Evolutionary conservation across 805 yeast species (phyloP).

Genomic region (Lipomyces kockii): DNA sequence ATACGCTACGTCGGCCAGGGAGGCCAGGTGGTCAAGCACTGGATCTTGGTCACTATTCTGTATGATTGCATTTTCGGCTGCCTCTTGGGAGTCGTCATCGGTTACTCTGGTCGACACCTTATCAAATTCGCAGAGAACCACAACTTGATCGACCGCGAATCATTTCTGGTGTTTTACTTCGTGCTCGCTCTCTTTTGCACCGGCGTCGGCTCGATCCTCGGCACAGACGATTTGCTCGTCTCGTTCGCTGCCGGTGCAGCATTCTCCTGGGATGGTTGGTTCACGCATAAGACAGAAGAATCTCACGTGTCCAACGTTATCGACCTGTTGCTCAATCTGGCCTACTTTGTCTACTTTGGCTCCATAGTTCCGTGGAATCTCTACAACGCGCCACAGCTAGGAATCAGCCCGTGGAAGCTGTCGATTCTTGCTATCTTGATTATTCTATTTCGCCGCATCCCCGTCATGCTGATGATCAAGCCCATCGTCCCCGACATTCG

Average conservation of each 20-base stretch:
- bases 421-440: constrained; percentile 74
- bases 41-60: constrained; percentile 75
- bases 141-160: constrained; percentile 81
- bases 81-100: constrained; percentile 71
- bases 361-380: constrained; percentile 88
- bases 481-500: constrained; percentile 85
- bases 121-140: constrained; percentile 74
- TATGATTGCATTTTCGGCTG: constrained; percentile 85
- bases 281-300: constrained; percentile 79
- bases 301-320: constrained; percentile 89
- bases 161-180: constrained; percentile 82
- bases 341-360: constrained; percentile 88
- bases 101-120: constrained; percentile 69
- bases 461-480: constrained; percentile 74
- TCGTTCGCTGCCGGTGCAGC: constrained; percentile 94
- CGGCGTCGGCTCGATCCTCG: constrained; percentile 85
- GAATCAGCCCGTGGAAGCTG: constrained; percentile 78
- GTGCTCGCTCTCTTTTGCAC: constrained; percentile 83
- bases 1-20: constrained; percentile 69
- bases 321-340: constrained; percentile 78
- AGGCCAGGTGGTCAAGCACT: constrained; percentile 72
- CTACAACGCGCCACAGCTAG: constrained; percentile 64
- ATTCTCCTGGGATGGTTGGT: constrained; percentile 93
- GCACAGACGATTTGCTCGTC: constrained; percentile 85
- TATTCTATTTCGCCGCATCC: constrained; percentile 76